phyloP scores from a whole-genome alignment of 2,329 filamentous ascomycete genomes.

The Penicillium oxalicum region DNA sequence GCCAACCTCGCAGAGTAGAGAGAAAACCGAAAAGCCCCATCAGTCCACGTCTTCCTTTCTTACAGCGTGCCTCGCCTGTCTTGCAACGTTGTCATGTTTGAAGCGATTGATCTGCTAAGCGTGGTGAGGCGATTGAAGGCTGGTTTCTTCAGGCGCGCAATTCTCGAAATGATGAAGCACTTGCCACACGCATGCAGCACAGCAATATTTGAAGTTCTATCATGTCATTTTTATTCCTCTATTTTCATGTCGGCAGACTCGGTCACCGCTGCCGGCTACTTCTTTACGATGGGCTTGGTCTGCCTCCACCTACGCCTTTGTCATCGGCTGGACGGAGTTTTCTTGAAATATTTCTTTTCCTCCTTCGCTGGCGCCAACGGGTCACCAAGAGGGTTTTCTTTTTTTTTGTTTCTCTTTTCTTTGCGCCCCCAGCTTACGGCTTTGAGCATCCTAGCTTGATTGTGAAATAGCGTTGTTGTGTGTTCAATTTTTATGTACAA shows the following conservation, averaged over 20 bases:
- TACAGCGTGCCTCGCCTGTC: background rate
- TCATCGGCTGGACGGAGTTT: background rate
- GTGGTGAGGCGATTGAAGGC: background rate
- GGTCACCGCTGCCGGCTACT: background rate
- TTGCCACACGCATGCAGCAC: background rate
- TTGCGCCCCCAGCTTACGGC: constrained; percentile 1
- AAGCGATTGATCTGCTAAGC: background rate
- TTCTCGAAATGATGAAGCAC: background rate
- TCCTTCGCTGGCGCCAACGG: constrained; percentile 18
- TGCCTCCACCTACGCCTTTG: background rate
- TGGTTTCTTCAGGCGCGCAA: too few species aligned
- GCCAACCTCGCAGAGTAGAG: constrained; percentile 47
- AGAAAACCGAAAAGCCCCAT: constrained; percentile 3
- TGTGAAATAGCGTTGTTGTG: constrained; percentile 21
- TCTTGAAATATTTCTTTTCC: constrained; percentile 7
- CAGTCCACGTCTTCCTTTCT: background rate
- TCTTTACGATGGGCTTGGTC: background rate
- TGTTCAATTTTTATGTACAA: constrained; percentile 29
- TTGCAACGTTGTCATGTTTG: background rate
- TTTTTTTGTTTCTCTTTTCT: constrained; percentile 1
- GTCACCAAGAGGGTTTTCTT: constrained; percentile 9
- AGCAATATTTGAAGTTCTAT: constrained; percentile 18
- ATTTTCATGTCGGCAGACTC: constrained; percentile 8
- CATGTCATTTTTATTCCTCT: constrained; percentile 24
- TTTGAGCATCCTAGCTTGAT: constrained; percentile 7